These are phyloP conservation scores for Wickerhamomyces bisporus DNA, from an alignment of 805 yeast genomes.

Conservation along the genomic window DNA sequence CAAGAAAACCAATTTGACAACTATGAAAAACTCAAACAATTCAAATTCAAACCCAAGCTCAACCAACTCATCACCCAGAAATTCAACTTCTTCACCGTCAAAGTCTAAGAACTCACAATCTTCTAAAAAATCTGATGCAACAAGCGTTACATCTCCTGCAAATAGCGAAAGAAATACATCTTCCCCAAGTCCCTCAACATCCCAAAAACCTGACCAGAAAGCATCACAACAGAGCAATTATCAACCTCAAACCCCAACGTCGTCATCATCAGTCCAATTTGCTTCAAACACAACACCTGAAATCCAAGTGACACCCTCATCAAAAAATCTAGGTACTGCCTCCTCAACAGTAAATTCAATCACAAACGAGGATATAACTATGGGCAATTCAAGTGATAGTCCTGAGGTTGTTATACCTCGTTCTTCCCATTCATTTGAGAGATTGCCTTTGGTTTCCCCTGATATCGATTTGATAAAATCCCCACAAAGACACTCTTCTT, in stretches of 20 bases:
- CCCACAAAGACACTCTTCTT: constrained; percentile 89
- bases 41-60: constrained; percentile 4
- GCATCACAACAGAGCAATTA: neutral
- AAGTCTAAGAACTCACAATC: constrained; percentile 9
- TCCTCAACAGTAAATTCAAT: constrained; percentile 1
- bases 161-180: constrained; percentile 3
- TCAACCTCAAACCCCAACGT: neutral
- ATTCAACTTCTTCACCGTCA: constrained; percentile 17
- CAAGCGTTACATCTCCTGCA: neutral
- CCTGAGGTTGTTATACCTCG: constrained; percentile 29
- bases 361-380: constrained; percentile 4
- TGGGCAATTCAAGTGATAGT: constrained; percentile 4
- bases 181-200: constrained; percentile 22
- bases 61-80: constrained; percentile 19
- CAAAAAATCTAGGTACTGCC: constrained; percentile 3
- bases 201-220: constrained; percentile 26
- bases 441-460: constrained; percentile 55
- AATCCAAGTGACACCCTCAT: constrained; percentile 16
- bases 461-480: constrained; percentile 78
- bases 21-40: constrained; percentile 3
- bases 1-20: neutral
- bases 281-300: constrained; percentile 8
- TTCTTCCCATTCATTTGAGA: constrained; percentile 49
- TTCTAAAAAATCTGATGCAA: neutral
- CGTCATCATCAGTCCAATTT: neutral